Base-by-base conservation (phyloP, 495 filamentous ascomycete species). In the Jackrogersella multiformis region DNA sequence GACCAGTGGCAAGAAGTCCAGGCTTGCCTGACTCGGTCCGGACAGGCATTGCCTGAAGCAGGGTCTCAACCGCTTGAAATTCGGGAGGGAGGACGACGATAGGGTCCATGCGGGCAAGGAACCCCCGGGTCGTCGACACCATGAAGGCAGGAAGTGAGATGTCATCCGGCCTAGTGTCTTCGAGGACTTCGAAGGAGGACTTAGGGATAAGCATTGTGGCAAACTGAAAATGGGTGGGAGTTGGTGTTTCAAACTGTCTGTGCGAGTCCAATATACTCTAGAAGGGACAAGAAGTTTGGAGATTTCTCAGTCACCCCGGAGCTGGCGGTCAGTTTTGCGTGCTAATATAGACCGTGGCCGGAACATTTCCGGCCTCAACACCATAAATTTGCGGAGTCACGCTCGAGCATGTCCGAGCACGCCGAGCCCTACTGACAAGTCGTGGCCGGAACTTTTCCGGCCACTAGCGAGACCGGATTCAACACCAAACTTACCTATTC, bases 101-200 rank as follows among this genome's bases (percentile, higher is more conserved):
- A 38, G 89, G 89, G 56, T 90, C 82, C 74, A 81, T 80, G 1
- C 88, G 82, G 1, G 89, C 88, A 38, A 92, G 81, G 77, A 97
- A 97, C 53, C 93, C 93, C 38, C 91, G 85, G 0, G 88, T 86
- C 2, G 88, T 92, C 46, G 92, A 94, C 66, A 96, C 91, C 80
- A 93, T 94, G 83, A 97, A 97, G 49, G 92, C 88, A 30, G 90
- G 89, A 18, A 95, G 81, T 51, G 80, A 79, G 38, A 42, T 66
- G 66, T 82, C 78, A 38, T 77, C 45, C 1, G 80, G 79, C 30
- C 49, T 73, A 45, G 78, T 76, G 69, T 79, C 76, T 28, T 76
- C 68, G 10, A 81, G 66, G 57, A 82, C 72, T 61, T 69, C 64
- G 62, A 79, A 81, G 61, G 69, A 51, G 28, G 76, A 61, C 38